Conservation (phyloP, 2,329 filamentous ascomycete genomes). For the Ilyonectria robusta region DNA sequence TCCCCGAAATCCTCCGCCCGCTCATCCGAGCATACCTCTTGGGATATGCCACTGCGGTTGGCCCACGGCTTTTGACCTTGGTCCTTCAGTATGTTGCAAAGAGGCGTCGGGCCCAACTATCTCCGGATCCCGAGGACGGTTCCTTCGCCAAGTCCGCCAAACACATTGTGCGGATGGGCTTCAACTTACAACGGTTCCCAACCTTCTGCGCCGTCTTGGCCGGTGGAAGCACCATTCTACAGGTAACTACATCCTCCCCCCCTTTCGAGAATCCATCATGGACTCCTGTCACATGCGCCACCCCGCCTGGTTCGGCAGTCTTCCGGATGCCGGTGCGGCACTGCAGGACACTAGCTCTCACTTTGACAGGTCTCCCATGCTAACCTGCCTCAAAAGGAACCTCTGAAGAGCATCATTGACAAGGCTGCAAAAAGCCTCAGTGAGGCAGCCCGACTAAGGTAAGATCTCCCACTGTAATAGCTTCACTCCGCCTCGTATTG, state of each 20-base stretch:
- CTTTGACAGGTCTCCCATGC: constrained; percentile 18
- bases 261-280: constrained; percentile 6
- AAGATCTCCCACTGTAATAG: constrained; percentile 20
- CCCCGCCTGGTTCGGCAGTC: constrained; percentile 1
- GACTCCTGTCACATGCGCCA: constrained; percentile 21
- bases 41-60: constrained; percentile 72
- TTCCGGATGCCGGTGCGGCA: constrained; percentile 6
- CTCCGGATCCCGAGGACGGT: constrained; percentile 46
- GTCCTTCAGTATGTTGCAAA: constrained; percentile 65
- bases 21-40: constrained; percentile 72
- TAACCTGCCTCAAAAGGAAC: constrained; percentile 46
- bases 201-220: constrained; percentile 73
- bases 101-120: constrained; percentile 50
- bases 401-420: constrained; percentile 49
- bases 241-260: constrained; percentile 58
- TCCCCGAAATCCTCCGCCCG: constrained; percentile 68
- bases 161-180: constrained; percentile 64
- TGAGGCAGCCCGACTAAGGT: constrained; percentile 48
- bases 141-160: constrained; percentile 52
- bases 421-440: constrained; percentile 44
- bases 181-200: constrained; percentile 71
- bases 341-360: constrained; percentile 2
- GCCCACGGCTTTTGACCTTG: constrained; percentile 69
- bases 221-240: constrained; percentile 73
- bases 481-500: constrained; percentile 22